Conservation (phyloP, 768 basidiomycete genomes). For the Tylopilus plumbeoviolaceoides region DNA sequence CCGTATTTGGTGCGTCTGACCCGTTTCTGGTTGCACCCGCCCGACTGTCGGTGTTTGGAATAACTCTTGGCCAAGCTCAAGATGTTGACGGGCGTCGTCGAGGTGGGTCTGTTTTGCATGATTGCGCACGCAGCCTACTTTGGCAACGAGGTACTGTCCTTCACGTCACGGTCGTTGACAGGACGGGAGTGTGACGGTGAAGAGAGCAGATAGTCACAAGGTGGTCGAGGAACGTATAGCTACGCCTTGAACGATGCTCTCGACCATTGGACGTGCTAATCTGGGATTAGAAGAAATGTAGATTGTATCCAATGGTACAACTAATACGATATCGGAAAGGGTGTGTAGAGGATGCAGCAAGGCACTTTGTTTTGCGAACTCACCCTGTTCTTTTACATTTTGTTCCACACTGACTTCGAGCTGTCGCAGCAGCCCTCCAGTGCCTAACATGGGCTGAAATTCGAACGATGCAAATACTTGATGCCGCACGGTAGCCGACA, state of each 20-base stretch:
- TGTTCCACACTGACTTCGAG: too few species aligned
- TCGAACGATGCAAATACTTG: too few species aligned
- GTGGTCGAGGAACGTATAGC: slow-evolving; percentile 21
- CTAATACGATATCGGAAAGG: too few species aligned
- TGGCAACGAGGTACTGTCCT: slow-evolving; percentile 63
- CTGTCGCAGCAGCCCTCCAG: too few species aligned
- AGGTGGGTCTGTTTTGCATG: slow-evolving; percentile 92
- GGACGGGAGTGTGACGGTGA: slow-evolving; percentile 71
- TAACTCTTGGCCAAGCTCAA: slow-evolving; percentile 82
- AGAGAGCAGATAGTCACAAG: slow-evolving; percentile 31
- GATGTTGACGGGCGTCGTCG: slow-evolving; percentile 96
- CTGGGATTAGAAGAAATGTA: too few species aligned
- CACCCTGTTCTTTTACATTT: too few species aligned
- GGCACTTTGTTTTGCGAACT: too few species aligned
- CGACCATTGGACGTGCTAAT: neutral
- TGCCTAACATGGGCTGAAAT: too few species aligned
- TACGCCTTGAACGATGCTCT: slow-evolving; percentile 1
- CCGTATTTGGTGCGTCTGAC: slow-evolving; percentile 48
- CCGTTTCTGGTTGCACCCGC: neutral
- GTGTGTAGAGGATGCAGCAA: too few species aligned
- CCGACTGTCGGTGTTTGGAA: neutral
- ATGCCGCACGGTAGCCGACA: too few species aligned
- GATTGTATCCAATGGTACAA: too few species aligned
- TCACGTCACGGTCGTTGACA: slow-evolving; percentile 28
- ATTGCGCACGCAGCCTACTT: slow-evolving; percentile 98